Conservation (phyloP, 2,329 filamentous ascomycete genomes). For the Thielaviopsis ethacetica region DNA sequence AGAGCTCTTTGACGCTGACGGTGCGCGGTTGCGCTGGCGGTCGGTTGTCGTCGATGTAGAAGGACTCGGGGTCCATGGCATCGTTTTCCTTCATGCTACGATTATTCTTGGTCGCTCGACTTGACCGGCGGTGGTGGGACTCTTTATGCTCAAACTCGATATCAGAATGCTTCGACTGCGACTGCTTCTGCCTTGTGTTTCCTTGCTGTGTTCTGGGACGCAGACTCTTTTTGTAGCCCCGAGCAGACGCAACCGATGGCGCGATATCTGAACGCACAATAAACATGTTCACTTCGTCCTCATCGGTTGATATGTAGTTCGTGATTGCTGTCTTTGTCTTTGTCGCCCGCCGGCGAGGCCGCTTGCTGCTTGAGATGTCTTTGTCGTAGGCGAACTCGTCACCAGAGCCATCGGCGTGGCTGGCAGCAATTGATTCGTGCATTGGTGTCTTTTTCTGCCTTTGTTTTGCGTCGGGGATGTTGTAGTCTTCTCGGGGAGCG, state of each 20-base stretch:
- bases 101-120: conserved; percentile 22
- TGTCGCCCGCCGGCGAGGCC: neutral
- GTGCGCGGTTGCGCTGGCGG: conserved; percentile 31
- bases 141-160: conserved; percentile 38
- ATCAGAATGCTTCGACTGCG: conserved; percentile 22
- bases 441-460: neutral
- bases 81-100: conserved; percentile 31
- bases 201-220: conserved; percentile 3
- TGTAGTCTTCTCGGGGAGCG: neutral
- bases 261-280: conserved; percentile 24
- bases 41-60: conserved; percentile 33
- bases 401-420: neutral
- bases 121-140: conserved; percentile 34
- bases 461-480: neutral
- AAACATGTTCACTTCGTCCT: conserved; percentile 21
- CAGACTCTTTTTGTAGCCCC: neutral
- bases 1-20: conserved; percentile 56
- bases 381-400: neutral
- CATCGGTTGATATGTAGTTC: conserved; percentile 14
- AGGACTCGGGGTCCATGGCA: conserved; percentile 41
- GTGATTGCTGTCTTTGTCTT: neutral
- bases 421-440: neutral
- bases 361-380: neutral
- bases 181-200: conserved; percentile 11
- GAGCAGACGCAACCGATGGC: neutral